Conservation (phyloP, 2,329 filamentous ascomycete genomes). For the Penicillium griseofulvum region DNA sequence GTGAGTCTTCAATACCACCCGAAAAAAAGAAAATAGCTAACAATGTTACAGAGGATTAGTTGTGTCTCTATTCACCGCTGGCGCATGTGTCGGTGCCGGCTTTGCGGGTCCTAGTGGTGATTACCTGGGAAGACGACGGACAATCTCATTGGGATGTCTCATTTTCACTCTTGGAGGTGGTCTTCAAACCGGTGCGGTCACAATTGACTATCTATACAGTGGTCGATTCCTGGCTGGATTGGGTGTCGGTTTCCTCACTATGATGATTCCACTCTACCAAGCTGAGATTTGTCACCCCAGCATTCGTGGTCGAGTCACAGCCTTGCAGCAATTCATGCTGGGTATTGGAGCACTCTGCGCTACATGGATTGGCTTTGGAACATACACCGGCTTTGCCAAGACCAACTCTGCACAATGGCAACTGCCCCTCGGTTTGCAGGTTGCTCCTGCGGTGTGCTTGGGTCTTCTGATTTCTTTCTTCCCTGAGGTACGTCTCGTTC, state of each 20-base stretch:
- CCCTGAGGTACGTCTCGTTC: constrained; percentile 53
- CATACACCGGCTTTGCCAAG: constrained; percentile 51
- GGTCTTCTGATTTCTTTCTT: constrained; percentile 68
- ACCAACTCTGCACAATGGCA: constrained; percentile 58
- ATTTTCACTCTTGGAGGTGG: constrained; percentile 71
- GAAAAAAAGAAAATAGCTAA: background rate
- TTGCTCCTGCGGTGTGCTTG: constrained; percentile 63
- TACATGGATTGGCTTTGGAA: constrained; percentile 70
- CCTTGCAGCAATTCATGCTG: constrained; percentile 79
- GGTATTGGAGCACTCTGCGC: constrained; percentile 72
- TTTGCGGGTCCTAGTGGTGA: constrained; percentile 65
- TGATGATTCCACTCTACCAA: constrained; percentile 71
- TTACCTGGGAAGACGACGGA: constrained; percentile 64
- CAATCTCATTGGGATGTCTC: constrained; percentile 68
- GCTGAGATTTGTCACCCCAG: constrained; percentile 75
- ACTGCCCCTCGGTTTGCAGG: constrained; percentile 66
- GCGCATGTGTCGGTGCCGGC: constrained; percentile 68
- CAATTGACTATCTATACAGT: constrained; percentile 62
- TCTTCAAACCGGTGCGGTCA: constrained; percentile 68
- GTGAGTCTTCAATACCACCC: constrained; percentile 18
- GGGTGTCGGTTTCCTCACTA: constrained; percentile 57
- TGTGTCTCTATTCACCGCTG: constrained; percentile 73
- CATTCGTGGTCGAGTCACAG: constrained; percentile 72
- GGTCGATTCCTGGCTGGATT: constrained; percentile 67
- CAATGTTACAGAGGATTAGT: constrained; percentile 58